phyloP scores from a whole-genome alignment of 768 basidiomycete species.

The Lentinus tigrinus region DNA sequence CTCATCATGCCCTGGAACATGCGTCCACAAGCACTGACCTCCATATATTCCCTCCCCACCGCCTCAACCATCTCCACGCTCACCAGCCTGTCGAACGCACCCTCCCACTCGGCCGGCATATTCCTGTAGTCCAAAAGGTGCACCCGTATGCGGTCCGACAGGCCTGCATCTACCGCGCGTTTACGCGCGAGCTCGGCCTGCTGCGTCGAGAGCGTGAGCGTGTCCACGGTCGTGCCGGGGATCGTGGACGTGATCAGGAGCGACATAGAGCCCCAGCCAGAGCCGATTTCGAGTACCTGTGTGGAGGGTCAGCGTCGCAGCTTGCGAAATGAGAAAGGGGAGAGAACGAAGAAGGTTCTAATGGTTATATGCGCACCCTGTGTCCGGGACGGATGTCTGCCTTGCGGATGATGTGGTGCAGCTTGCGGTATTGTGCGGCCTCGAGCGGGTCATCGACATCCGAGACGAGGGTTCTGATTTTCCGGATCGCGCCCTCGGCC shows the following conservation, averaged over 20 bases:
- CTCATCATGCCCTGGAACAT: background rate
- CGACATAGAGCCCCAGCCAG: constrained; percentile 75
- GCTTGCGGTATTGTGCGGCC: constrained; percentile 46
- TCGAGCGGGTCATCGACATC: constrained; percentile 20
- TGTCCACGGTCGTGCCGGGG: constrained; percentile 61
- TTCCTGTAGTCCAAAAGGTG: constrained; percentile 76
- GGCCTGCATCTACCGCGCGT: constrained; percentile 51
- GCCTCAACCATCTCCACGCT: constrained; percentile 81
- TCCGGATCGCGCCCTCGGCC: background rate
- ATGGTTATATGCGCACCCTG: constrained; percentile 12
- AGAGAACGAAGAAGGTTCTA: background rate
- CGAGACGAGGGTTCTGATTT: background rate
- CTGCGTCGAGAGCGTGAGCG: constrained; percentile 67
- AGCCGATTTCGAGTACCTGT: constrained; percentile 70
- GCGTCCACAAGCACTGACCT: constrained; percentile 25
- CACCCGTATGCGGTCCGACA: constrained; percentile 52
- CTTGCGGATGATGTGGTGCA: constrained; percentile 62
- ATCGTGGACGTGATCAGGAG: constrained; percentile 56
- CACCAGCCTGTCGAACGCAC: constrained; percentile 64
- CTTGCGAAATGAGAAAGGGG: background rate
- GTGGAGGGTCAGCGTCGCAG: background rate
- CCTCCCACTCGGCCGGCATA: constrained; percentile 63
- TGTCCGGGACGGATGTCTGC: constrained; percentile 58
- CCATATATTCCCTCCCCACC: constrained; percentile 65
- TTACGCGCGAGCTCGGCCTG: constrained; percentile 60